Evolutionary conservation across 106 monocot genomes (phyloP).

Genomic region (Apostasia shenzhenica): DNA sequence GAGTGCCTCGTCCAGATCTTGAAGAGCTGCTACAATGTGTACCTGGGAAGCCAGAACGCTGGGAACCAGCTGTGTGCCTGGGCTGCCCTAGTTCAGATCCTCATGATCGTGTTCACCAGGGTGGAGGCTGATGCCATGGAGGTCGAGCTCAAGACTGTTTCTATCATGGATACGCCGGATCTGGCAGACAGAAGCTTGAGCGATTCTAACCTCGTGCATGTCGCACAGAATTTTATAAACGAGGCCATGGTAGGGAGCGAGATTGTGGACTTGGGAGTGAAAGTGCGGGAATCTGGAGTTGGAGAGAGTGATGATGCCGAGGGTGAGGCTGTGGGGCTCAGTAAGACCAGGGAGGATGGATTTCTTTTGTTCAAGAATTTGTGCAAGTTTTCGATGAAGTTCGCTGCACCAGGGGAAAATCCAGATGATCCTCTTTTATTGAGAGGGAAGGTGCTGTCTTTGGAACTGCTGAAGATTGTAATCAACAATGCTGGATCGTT

Average conservation of each 20-base stretch:
- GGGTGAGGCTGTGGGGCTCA: slow-evolving; percentile 23
- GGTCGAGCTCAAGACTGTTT: slow-evolving; percentile 36
- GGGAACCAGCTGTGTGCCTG: slow-evolving; percentile 80
- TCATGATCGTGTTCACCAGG: slow-evolving; percentile 55
- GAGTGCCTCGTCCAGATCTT: slow-evolving; percentile 63
- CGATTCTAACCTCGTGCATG: slow-evolving; percentile 69
- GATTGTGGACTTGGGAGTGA: neutral
- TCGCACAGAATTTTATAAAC: slow-evolving; percentile 74
- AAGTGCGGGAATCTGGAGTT: neutral
- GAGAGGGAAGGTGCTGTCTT: slow-evolving; percentile 80
- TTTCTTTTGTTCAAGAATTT: slow-evolving; percentile 79
- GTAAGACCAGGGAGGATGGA: slow-evolving; percentile 83
- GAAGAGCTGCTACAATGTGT: slow-evolving; percentile 86
- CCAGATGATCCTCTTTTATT: slow-evolving; percentile 78
- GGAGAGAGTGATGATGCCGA: slow-evolving; percentile 9
- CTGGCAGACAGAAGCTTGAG: slow-evolving; percentile 74
- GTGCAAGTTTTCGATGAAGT: slow-evolving; percentile 97
- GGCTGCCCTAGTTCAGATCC: slow-evolving; percentile 65
- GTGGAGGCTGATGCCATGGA: slow-evolving; percentile 54
- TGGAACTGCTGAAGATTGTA: slow-evolving; percentile 86
- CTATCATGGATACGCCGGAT: slow-evolving; percentile 75
- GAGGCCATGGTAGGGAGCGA: slow-evolving; percentile 61
- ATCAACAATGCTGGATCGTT: slow-evolving; percentile 87
- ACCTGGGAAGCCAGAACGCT: slow-evolving; percentile 61
- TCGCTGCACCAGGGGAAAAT: slow-evolving; percentile 52